Evolutionary conservation across 2,329 filamentous ascomycete genomes (phyloP).

Genomic region (Ampelomyces quisqualis): DNA sequence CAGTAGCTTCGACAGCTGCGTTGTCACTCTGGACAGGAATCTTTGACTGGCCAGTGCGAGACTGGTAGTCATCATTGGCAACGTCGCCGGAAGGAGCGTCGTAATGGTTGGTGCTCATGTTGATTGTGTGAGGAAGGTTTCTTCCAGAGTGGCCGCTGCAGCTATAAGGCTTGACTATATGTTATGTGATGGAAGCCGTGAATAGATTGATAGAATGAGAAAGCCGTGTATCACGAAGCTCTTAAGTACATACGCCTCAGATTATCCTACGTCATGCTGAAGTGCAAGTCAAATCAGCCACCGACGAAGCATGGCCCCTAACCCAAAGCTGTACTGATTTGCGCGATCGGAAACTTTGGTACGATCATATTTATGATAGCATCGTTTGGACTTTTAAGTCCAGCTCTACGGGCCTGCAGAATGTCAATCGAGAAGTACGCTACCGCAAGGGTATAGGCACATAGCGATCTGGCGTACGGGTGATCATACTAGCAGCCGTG

Average conservation of each 20-base stretch:
- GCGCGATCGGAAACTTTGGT: slow-evolving; percentile 6
- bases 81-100: slow-evolving; percentile 38
- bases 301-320: neutral
- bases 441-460: slow-evolving; percentile 10
- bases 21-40: slow-evolving; percentile 53
- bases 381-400: slow-evolving; percentile 12
- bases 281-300: slow-evolving; percentile 13
- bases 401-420: slow-evolving; percentile 3
- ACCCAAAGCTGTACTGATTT: neutral
- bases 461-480: slow-evolving; percentile 14
- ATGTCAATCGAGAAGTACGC: slow-evolving; percentile 8
- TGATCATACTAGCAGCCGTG: slow-evolving; percentile 1
- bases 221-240: neutral
- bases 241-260: slow-evolving; percentile 14
- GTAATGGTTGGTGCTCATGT: slow-evolving; percentile 36
- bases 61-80: slow-evolving; percentile 50
- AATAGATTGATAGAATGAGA: neutral
- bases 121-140: slow-evolving; percentile 3
- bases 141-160: neutral
- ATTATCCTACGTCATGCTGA: neutral
- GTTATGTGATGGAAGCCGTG: neutral
- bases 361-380: slow-evolving; percentile 21
- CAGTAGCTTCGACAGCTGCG: slow-evolving; percentile 44
- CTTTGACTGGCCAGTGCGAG: slow-evolving; percentile 48
- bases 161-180: no score